These are phyloP conservation scores for Thelonectria rubi DNA, from an alignment of 2,329 filamentous ascomycete genomes.

Conservation along the genomic window DNA sequence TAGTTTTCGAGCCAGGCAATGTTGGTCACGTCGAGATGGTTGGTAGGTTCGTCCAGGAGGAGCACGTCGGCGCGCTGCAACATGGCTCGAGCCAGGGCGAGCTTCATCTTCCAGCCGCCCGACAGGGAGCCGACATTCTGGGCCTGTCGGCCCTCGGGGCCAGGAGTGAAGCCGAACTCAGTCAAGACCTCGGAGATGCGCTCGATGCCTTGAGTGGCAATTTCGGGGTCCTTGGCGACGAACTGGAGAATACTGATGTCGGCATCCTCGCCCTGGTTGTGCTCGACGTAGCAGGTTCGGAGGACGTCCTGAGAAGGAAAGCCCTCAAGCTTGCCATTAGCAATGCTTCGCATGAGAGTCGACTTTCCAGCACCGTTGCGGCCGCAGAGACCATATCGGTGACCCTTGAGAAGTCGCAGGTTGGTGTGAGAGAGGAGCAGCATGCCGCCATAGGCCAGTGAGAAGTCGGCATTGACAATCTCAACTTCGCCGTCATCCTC, in stretches of 20 bases:
- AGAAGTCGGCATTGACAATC: constrained; percentile 98
- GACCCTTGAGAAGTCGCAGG: constrained; percentile 90
- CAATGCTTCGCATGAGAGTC: constrained; percentile 97
- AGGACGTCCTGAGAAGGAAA: constrained; percentile 94
- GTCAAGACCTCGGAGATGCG: constrained; percentile 84
- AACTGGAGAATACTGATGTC: constrained; percentile 96
- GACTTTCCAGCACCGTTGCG: constrained; percentile 98
- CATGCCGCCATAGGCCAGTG: constrained; percentile 97
- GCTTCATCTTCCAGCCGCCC: constrained; percentile 99
- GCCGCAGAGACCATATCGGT: constrained; percentile 95
- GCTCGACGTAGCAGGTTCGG: constrained; percentile 97
- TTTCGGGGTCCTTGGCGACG: constrained; percentile 86
- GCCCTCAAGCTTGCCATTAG: constrained; percentile 93
- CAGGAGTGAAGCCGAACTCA: constrained; percentile 93
- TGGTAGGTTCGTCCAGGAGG: constrained; percentile 97
- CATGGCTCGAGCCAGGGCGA: constrained; percentile 95
- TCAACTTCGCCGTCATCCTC: constrained; percentile 93
- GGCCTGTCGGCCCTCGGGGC: constrained; percentile 86
- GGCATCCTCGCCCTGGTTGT: constrained; percentile 98
- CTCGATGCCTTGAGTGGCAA: constrained; percentile 79
- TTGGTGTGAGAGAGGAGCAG: constrained; percentile 96
- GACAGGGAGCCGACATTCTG: constrained; percentile 94
- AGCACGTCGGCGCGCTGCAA: constrained; percentile 96
- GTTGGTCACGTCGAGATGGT: constrained; percentile 96
- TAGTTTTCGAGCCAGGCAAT: constrained; percentile 97